These are phyloP conservation scores for Plantago ovata DNA, from an alignment of 257 asterid genomes.

Conservation along the genomic window DNA sequence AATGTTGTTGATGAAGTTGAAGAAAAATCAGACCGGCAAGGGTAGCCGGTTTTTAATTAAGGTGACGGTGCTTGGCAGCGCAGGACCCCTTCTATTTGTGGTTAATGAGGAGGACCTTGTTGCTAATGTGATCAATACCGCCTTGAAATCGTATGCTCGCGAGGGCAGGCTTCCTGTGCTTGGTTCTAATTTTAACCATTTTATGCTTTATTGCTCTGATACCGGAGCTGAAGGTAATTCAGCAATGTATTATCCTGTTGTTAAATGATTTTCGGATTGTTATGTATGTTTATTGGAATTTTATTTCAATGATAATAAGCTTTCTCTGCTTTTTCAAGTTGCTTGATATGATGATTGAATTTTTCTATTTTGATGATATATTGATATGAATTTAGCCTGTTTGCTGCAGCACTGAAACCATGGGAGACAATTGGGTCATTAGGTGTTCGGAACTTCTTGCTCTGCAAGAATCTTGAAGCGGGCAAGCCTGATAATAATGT, in stretches of 20 bases:
- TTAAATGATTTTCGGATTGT: no score
- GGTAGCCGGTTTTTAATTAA: slow-evolving; percentile 34
- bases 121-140: slow-evolving; percentile 28
- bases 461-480: slow-evolving; percentile 70
- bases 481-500: slow-evolving; percentile 30
- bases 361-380: neutral
- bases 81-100: slow-evolving; percentile 40
- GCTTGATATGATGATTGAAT: neutral
- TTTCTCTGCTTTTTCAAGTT: no score
- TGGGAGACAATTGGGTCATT: slow-evolving; percentile 86
- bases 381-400: neutral
- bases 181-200: slow-evolving; percentile 27
- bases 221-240: slow-evolving; percentile 33
- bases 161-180: slow-evolving; percentile 38
- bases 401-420: slow-evolving; percentile 58
- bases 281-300: neutral
- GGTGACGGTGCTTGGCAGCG: slow-evolving; percentile 39
- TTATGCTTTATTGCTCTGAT: slow-evolving; percentile 31
- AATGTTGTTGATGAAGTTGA: slow-evolving; percentile 30
- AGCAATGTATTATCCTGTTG: no score
- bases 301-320: no score
- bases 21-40: slow-evolving; percentile 32
- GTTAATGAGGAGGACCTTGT: slow-evolving; percentile 37
- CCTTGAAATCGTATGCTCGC: slow-evolving; percentile 36
- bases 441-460: slow-evolving; percentile 76